Base-by-base conservation (phyloP, 495 filamentous ascomycete genomes). In the Glutinoglossum americanum region DNA sequence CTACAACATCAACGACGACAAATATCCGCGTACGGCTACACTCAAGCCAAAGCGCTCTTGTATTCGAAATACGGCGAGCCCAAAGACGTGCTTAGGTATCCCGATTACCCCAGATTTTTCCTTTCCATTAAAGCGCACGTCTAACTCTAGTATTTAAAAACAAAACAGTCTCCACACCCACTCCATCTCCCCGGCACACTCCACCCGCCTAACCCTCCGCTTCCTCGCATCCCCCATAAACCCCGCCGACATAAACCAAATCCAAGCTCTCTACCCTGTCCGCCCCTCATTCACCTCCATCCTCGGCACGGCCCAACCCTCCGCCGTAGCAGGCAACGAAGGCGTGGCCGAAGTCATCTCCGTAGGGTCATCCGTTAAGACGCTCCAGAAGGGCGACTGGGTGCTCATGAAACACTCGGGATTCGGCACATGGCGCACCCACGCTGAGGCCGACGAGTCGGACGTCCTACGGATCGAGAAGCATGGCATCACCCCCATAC, bases 241-340 rank as follows among this genome's bases (percentile, higher is more conserved):
- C 76, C 92, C 92, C 26, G 88, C 92, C 59, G 92, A 99, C 74
- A 84, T 99, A 61, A 98, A 97, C 73, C 80, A 85, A 67, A 82
- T 97, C 67, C 89, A 98, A 72, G 92, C 93, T 54, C 84, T 89
- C n/a, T 99, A 99, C 74, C 88, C 88, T 60, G 78, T 79, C 57
- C 83, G 83, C 63, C 90, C 93, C 0, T 64, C 73, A 35, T 86
- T 95, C 69, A 77, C 78, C 30, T 77, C 75, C 6, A 64, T 75
- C 1, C 80, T 98, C 44, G 84, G 87, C 45, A 96, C 89, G 0
- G 39, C 76, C 45, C 66, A 74, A 6, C 89, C 90, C 5, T 73
- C 80, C 49, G 85, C 85, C 21, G 82, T 89, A 3, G 81, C 70
- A 51, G 93, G 92, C 9, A 96, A 96, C 68, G 93, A 99, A 66